Evolutionary conservation across 306 rosid species (phyloP), one percentile per base, ranked within the genome.

Genomic region (Trifolium fragiferum): DNA sequence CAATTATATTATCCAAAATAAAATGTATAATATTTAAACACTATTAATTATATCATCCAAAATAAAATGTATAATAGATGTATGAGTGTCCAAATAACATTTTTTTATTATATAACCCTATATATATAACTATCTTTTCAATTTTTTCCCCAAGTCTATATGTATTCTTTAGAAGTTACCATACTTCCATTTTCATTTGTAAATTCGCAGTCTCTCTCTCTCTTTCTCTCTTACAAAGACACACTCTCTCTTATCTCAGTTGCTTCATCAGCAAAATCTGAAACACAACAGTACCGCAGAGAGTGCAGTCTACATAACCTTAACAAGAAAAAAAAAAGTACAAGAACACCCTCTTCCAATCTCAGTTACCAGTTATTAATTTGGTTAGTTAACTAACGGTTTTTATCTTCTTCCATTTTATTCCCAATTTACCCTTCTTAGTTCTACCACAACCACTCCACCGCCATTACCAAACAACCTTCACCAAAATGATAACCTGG

Each of bases 401-500:
- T 82, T 87, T 85, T 30, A n/a, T 5, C 11, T 44, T 50, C 4
- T 41, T 23, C 33, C 7, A 4, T 2, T 53, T 16, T 49, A 18
- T 86, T 0, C 88, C 92, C 13, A 54, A 35, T 88, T 80, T 92
- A 68, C 84, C 90, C 90, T 59, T 49, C n/a, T n/a, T n/a, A n/a
- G n/a, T 19, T 1, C 2, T 8, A 43, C 9, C 9, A 7, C 32
- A 7, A 4, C 68, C 18, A n/a, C 40, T 44, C 16, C 70, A 32
- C 70, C 77, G 33, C 33, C 68, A 60, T 60, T 60, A 2, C 20
- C 10, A 41, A 65, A 2, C 7, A 12, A 8, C 66, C 60, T 54
- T 30, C 37, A 37, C 0, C 23, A 37, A 18, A 30, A 95, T 95
- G 99, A 95, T 95, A 5, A 68, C 64, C 7, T 89, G 96, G 96